These are phyloP conservation scores for Polyporus arcularius DNA, from an alignment of 768 basidiomycete species.

Conservation along the genomic window DNA sequence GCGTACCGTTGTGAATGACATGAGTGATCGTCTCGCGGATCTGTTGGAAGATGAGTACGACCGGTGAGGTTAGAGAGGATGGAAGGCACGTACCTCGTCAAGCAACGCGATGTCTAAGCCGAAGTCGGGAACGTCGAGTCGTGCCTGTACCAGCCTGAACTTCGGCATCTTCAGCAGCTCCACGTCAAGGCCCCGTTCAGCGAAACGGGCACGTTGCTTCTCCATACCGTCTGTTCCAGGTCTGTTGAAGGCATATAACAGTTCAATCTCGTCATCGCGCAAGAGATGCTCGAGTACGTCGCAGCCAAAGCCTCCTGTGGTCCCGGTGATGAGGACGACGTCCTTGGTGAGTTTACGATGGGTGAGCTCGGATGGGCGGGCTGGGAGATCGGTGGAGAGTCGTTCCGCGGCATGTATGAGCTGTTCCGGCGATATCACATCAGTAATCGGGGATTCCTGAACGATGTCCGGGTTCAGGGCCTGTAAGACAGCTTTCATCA, in stretches of 20 bases:
- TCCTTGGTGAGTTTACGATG: background rate
- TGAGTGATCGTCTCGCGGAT: slow-evolving; percentile 10
- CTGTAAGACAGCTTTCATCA: slow-evolving; percentile 3
- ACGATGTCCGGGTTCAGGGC: background rate
- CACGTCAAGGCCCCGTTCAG: slow-evolving; percentile 34
- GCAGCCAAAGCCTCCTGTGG: slow-evolving; percentile 33
- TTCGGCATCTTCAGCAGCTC: slow-evolving; percentile 31
- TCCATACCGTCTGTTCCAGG: slow-evolving; percentile 21
- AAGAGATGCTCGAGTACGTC: slow-evolving; percentile 27
- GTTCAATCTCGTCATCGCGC: slow-evolving; percentile 11
- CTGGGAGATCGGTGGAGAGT: background rate
- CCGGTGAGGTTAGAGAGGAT: no score
- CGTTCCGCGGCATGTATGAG: background rate
- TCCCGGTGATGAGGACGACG: slow-evolving; percentile 33
- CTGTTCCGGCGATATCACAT: background rate
- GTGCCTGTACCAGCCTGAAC: slow-evolving; percentile 35
- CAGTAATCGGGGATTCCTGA: background rate
- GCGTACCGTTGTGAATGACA: slow-evolving; percentile 25
- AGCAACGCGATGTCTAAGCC: slow-evolving; percentile 31
- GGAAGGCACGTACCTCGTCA: slow-evolving; percentile 24
- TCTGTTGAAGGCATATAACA: slow-evolving; percentile 29
- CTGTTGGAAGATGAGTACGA: background rate
- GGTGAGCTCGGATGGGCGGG: background rate
- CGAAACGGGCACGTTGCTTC: slow-evolving; percentile 31
- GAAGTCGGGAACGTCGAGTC: slow-evolving; percentile 24